These are phyloP conservation scores for Puccinia triticina DNA, from an alignment of 1,284 basidiomycete species.

Conservation along the genomic window DNA sequence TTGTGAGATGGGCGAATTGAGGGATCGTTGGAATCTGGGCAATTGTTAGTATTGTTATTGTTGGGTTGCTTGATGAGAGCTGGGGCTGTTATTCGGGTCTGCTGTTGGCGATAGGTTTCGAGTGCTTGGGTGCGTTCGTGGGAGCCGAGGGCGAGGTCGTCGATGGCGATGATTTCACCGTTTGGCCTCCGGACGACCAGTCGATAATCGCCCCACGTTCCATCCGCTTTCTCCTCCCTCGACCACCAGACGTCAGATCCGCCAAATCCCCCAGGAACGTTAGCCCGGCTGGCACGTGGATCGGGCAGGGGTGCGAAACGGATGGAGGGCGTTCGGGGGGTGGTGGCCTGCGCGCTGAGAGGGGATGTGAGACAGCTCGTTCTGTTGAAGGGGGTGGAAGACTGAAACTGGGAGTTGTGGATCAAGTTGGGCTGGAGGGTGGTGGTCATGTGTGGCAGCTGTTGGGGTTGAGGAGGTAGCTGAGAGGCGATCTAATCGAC, in stretches of 20 bases:
- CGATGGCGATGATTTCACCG: slow-evolving; percentile 18
- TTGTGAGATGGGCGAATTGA: background rate
- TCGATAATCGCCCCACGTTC: slow-evolving; percentile 28
- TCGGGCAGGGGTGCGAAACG: slow-evolving; percentile 47
- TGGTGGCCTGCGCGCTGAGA: background rate
- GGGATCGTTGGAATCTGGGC: background rate
- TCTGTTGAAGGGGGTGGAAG: background rate
- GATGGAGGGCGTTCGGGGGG: slow-evolving; percentile 33
- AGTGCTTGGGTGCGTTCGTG: slow-evolving; percentile 16
- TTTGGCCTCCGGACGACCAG: background rate
- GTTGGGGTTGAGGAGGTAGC: background rate
- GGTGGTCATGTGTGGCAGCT: background rate
- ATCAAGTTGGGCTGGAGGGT: background rate
- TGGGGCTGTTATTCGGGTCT: background rate
- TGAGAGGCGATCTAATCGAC: background rate
- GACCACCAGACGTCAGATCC: slow-evolving; percentile 17
- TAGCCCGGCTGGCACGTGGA: slow-evolving; percentile 18
- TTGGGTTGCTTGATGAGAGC: background rate
- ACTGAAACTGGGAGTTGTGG: background rate
- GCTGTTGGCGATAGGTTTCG: slow-evolving; percentile 15
- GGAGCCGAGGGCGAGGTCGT: slow-evolving; percentile 20
- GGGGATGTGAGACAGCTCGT: background rate
- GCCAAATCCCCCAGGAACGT: background rate
- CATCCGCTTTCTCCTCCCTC: slow-evolving; percentile 34
- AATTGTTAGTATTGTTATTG: background rate